A percentile compares a stretch with the other conserved stretches of the same genome.
These are phyloP conservation scores for Saccharomyces pastorianus DNA, from an alignment of 1,139 yeast genomes.

Conservation along the genomic window DNA sequence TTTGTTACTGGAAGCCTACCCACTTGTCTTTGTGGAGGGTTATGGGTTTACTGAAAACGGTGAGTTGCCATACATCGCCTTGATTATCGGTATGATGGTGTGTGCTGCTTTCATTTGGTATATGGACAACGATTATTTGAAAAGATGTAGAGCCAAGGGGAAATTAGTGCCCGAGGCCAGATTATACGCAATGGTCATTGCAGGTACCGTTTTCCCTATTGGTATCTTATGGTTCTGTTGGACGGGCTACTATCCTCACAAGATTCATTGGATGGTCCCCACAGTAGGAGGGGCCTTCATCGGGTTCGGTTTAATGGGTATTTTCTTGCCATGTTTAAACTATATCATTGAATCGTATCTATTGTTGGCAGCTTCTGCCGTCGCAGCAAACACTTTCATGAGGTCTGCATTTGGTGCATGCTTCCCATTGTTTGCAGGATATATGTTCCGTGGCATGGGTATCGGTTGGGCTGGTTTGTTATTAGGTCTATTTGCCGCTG, in stretches of 20 bases:
- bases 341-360: slow-evolving; percentile 77
- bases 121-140: slow-evolving; percentile 34
- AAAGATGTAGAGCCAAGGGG: slow-evolving; percentile 39
- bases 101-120: slow-evolving; percentile 44
- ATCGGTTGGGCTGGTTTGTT: slow-evolving; percentile 79
- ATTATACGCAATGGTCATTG: slow-evolving; percentile 60
- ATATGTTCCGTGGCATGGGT: slow-evolving; percentile 68
- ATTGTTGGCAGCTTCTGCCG: slow-evolving; percentile 77
- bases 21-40: slow-evolving; percentile 57
- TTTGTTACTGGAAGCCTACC: slow-evolving; percentile 69
- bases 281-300: slow-evolving; percentile 61
- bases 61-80: slow-evolving; percentile 55
- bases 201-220: slow-evolving; percentile 59
- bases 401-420: slow-evolving; percentile 60
- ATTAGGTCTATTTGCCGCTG: slow-evolving; percentile 58
- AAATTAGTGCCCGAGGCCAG: slow-evolving; percentile 73
- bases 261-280: slow-evolving; percentile 81
- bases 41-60: slow-evolving; percentile 42
- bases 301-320: slow-evolving; percentile 67
- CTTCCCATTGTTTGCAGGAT: slow-evolving; percentile 73
- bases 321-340: slow-evolving; percentile 70
- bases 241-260: slow-evolving; percentile 65
- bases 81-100: slow-evolving; percentile 51
- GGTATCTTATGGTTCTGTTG: slow-evolving; percentile 83
- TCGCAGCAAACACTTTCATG: slow-evolving; percentile 78